Conservation (phyloP, 192 early-diverging fungal genomes). For the Coemansia javaensis region DNA sequence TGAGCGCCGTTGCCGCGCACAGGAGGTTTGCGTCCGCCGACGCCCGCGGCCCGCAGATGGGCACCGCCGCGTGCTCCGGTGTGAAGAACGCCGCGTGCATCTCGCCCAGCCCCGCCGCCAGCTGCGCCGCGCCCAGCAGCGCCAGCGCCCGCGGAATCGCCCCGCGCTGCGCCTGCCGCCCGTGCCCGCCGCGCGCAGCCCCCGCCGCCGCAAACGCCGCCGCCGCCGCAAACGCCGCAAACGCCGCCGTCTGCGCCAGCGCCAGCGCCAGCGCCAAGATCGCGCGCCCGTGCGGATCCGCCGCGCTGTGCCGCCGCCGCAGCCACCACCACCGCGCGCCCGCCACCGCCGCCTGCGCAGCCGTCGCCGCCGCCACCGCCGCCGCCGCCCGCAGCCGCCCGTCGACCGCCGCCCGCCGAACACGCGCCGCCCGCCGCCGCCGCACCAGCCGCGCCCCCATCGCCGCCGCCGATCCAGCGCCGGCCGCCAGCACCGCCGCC, state of each 20-base stretch:
- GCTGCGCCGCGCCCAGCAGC: constrained; percentile 3
- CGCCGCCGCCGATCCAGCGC: no score
- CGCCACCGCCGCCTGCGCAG: constrained; percentile 5
- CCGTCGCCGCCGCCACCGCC: neutral
- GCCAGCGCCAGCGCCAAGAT: no score
- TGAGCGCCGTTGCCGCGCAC: constrained; percentile 1
- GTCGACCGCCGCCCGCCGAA: no score
- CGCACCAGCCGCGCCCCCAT: no score
- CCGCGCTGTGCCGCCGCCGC: neutral
- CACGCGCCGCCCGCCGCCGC: no score
- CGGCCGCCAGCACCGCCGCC: no score
- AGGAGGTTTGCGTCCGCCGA: constrained; percentile 14
- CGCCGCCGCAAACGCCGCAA: constrained; percentile 6
- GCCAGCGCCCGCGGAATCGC: constrained; percentile 24
- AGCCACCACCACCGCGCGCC: constrained; percentile 9
- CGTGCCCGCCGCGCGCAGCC: constrained; percentile 2
- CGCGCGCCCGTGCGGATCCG: neutral
- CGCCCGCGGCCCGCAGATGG: constrained; percentile 11
- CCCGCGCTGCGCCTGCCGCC: constrained; percentile 4
- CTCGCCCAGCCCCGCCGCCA: constrained; percentile 5
- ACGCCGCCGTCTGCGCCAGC: constrained; percentile 1
- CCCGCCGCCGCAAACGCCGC: neutral
- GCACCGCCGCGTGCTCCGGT: constrained; percentile 1
- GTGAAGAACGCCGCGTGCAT: constrained; percentile 37
- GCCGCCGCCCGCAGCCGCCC: constrained; percentile 13